Evolutionary conservation across 2,329 filamentous ascomycete genomes (phyloP), one percentile per base, ranked within the genome.

Genomic region (Dactylellina sp.): DNA sequence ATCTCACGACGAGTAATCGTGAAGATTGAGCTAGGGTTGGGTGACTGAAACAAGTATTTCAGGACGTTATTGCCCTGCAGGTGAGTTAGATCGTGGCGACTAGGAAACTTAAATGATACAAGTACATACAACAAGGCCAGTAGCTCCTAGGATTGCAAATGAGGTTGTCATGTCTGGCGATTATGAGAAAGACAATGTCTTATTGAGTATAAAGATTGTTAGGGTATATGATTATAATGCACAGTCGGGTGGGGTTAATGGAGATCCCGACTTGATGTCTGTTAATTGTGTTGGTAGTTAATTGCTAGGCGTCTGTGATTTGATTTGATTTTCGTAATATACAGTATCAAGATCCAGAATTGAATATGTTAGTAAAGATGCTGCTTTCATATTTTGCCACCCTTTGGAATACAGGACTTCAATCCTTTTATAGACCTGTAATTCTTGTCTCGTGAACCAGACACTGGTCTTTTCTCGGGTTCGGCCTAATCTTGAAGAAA

Each of bases 31-130:
- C 80, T 79, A 53, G 83, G 77, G 22, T 79, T 76, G 2, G 81
- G 76, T 44, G 81, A 80, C 37, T 80, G 72, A 25, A 84, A 80
- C 12, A 85, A 83, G 49, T 82, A 83, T 61, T 81, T 81, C 79
- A 97, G 88, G 80, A 97, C 93, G 79, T 91, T 84, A 59, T 87
- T 87, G 79, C 94, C 93, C 70, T 74, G 37, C 6, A 57, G 46
- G n/a, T 46, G 16, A 32, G 37, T 74, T 74, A 74, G 61, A 32
- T 25, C 18, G 47, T n/a, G 46, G 22, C 37, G 28, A 32, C 18
- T 47, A 24, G 46, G 12, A 42, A 53, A n/a, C 7, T 52, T 16
- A 49, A 50, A 42, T 2, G n/a, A 24, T 2, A 42, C 39, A 53
- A 44, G 16, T 49, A 66, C 61, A 7, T 66, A 74, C 70, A 20